These are phyloP conservation scores for Wickerhamiella nectarea DNA, from an alignment of 805 yeast genomes.

Conservation along the genomic window DNA sequence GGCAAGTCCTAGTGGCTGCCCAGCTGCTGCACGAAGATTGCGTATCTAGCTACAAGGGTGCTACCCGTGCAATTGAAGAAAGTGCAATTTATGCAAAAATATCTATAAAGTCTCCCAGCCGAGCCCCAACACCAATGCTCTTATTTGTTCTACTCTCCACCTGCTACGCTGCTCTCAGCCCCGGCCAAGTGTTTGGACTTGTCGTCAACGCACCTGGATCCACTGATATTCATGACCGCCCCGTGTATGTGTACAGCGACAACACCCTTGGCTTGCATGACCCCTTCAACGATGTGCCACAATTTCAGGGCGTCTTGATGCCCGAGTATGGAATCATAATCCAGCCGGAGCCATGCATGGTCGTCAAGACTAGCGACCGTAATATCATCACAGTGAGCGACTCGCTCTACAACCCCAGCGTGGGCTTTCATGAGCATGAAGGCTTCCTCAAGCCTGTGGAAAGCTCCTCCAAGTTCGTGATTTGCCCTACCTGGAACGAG, in stretches of 20 bases:
- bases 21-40: too few species aligned
- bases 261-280: conserved; percentile 18
- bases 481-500: conserved; percentile 21
- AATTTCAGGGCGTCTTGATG: conserved; percentile 18
- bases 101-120: too few species aligned
- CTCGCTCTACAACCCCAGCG: conserved; percentile 17
- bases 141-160: background rate
- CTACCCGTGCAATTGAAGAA: too few species aligned
- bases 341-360: conserved; percentile 21
- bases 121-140: too few species aligned
- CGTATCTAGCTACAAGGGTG: too few species aligned
- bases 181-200: conserved; percentile 21
- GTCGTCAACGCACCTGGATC: conserved; percentile 13
- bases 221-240: conserved; percentile 12
- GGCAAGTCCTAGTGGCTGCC: too few species aligned
- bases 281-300: conserved; percentile 16
- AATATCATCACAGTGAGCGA: conserved; percentile 17
- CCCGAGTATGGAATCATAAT: conserved; percentile 20
- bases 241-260: conserved; percentile 18
- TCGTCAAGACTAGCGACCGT: conserved; percentile 17
- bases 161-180: background rate
- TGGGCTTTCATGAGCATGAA: conserved; percentile 15
- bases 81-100: too few species aligned
- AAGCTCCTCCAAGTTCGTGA: conserved; percentile 11
- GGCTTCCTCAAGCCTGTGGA: conserved; percentile 11